Evolutionary conservation across 164 flowering plant species (phyloP).

Genomic region (Hamamelis virginiana): DNA sequence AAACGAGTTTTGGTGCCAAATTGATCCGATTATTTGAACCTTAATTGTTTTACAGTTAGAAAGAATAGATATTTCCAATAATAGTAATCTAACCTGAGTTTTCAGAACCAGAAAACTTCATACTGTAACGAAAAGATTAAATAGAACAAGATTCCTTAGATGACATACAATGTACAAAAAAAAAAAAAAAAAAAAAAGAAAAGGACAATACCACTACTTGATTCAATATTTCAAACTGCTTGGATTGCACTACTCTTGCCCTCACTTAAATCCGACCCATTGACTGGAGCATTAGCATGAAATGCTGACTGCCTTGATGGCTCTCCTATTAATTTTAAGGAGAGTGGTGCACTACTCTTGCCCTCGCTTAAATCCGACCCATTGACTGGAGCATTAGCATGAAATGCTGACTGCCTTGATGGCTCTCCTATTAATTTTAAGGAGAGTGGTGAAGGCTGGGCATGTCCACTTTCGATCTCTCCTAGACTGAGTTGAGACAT

Average conservation of each 20-base stretch:
- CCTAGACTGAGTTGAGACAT: conserved; percentile 76
- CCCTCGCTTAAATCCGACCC: conserved; percentile 41
- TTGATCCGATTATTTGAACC: conserved; percentile 12
- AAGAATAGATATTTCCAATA: conserved; percentile 25
- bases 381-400: conserved; percentile 47
- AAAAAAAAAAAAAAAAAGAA: neutral
- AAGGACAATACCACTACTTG: neutral
- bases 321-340: conserved; percentile 49
- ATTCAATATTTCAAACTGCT: conserved; percentile 65
- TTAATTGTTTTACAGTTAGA: conserved; percentile 33
- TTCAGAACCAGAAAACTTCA: conserved; percentile 1
- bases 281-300: conserved; percentile 52
- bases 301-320: conserved; percentile 83
- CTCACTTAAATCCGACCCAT: conserved; percentile 38
- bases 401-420: conserved; percentile 82
- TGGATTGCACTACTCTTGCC: conserved; percentile 42
- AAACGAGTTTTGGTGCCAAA: neutral
- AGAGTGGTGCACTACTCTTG: conserved; percentile 50
- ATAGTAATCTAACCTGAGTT: conserved; percentile 16
- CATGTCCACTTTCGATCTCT: conserved; percentile 31
- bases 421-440: conserved; percentile 52
- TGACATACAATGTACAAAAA: conserved; percentile 7
- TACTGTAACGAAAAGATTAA: neutral
- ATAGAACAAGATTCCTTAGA: conserved; percentile 2
- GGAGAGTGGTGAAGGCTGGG: conserved; percentile 53